Conservation (phyloP, 148 eudicot species). For the Rhododendron vialii region DNA sequence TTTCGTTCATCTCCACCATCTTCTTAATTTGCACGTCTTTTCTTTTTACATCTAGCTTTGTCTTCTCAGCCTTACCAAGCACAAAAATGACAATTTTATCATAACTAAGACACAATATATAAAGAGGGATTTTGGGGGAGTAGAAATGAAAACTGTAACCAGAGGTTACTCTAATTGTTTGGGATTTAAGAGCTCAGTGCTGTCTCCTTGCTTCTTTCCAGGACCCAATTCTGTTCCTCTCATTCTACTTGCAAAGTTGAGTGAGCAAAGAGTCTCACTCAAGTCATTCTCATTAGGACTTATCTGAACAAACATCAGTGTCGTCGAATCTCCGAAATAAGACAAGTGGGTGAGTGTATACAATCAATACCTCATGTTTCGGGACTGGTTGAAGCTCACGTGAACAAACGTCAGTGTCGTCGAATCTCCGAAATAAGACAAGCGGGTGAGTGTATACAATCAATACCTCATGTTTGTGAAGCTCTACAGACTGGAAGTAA, state of each 20-base stretch:
- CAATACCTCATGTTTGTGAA: too few species aligned
- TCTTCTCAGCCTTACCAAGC: constrained; percentile 61
- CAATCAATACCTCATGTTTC: too few species aligned
- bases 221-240: constrained; percentile 97
- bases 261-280: constrained; percentile 88
- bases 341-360: too few species aligned
- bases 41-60: constrained; percentile 65
- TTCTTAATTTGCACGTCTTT: constrained; percentile 75
- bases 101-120: background rate
- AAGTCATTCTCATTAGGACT: constrained; percentile 85
- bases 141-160: background rate
- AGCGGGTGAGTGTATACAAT: too few species aligned
- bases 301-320: constrained; percentile 91
- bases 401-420: constrained; percentile 83
- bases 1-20: constrained; percentile 82
- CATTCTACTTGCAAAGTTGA: constrained; percentile 94
- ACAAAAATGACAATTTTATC: background rate
- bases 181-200: constrained; percentile 60
- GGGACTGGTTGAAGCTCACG: too few species aligned
- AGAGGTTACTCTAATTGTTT: constrained; percentile 39
- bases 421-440: constrained; percentile 50
- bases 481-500: too few species aligned
- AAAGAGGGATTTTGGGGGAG: background rate
- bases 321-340: constrained; percentile 66
- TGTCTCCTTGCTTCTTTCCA: constrained; percentile 86